Evolutionary conservation across 1,284 basidiomycete species (phyloP).

Genomic region (Puccinia novopanici): DNA sequence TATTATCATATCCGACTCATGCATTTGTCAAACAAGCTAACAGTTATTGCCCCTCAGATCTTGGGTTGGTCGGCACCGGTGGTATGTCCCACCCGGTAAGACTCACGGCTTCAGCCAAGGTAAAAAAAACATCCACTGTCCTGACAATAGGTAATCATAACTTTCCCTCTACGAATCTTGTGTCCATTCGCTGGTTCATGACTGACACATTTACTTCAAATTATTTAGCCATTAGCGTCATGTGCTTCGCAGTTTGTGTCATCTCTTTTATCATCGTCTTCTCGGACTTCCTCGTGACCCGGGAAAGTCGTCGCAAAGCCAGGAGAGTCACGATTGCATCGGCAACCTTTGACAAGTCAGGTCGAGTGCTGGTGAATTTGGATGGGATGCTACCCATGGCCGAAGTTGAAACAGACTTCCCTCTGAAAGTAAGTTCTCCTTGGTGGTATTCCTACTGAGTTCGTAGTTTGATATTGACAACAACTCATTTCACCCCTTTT

Average conservation of each 20-base stretch:
- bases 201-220: not conserved
- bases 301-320: constrained; percentile 60
- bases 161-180: not conserved
- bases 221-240: constrained; percentile 60
- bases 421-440: constrained; percentile 53
- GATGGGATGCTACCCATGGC: constrained; percentile 64
- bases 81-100: constrained; percentile 21
- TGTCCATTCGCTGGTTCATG: not conserved
- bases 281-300: constrained; percentile 59
- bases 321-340: constrained; percentile 63
- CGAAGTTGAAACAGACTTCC: constrained; percentile 62
- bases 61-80: constrained; percentile 36
- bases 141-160: constrained; percentile 26
- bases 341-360: constrained; percentile 62
- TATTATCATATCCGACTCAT: not conserved
- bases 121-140: constrained; percentile 21
- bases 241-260: constrained; percentile 62
- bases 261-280: constrained; percentile 61
- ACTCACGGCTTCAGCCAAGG: constrained; percentile 23
- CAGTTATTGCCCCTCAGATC: not conserved
- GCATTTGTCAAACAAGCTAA: not conserved
- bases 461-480: not conserved
- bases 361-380: constrained; percentile 62
- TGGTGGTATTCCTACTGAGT: not conserved
- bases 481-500: not conserved